Conservation (phyloP, 257 asterid genomes). For the Ballota nigra region DNA sequence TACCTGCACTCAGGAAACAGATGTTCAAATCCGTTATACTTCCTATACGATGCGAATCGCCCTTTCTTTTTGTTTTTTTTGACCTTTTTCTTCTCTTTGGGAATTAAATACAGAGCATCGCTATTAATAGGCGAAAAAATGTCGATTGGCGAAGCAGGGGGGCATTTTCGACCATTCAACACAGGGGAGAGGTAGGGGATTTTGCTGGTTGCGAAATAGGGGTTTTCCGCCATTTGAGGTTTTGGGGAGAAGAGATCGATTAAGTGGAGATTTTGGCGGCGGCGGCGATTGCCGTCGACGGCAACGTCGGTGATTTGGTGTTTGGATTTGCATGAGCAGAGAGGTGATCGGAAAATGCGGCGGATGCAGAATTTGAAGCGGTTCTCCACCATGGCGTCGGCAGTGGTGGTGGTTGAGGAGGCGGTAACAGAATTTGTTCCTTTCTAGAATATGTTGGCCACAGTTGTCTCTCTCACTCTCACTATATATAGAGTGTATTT, state of each 20-base stretch:
- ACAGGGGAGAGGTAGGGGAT: neutral
- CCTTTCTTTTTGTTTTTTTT: neutral
- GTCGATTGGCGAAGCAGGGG: slow-evolving; percentile 47
- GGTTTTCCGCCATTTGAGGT: slow-evolving; percentile 18
- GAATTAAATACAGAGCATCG: neutral
- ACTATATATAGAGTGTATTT: no score
- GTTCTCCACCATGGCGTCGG: slow-evolving; percentile 37
- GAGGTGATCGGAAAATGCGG: slow-evolving; percentile 45
- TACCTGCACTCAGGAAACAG: slow-evolving; percentile 19
- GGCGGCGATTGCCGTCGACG: neutral
- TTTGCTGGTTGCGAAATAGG: neutral
- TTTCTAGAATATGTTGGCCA: neutral
- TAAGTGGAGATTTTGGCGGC: slow-evolving; percentile 20
- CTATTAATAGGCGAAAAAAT: slow-evolving; percentile 26
- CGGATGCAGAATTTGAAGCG: slow-evolving; percentile 37
- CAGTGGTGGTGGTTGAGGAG: neutral
- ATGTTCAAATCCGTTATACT: neutral
- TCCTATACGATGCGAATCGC: neutral
- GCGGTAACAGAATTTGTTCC: neutral
- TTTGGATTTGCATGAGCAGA: slow-evolving; percentile 49
- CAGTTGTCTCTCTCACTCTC: neutral
- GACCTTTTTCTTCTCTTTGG: slow-evolving; percentile 7
- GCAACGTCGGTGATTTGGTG: slow-evolving; percentile 34
- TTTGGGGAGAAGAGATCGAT: slow-evolving; percentile 35
- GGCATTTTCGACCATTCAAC: slow-evolving; percentile 44